phyloP scores from a whole-genome alignment of 75 land plant species.

The Pinus tabuliformis region DNA sequence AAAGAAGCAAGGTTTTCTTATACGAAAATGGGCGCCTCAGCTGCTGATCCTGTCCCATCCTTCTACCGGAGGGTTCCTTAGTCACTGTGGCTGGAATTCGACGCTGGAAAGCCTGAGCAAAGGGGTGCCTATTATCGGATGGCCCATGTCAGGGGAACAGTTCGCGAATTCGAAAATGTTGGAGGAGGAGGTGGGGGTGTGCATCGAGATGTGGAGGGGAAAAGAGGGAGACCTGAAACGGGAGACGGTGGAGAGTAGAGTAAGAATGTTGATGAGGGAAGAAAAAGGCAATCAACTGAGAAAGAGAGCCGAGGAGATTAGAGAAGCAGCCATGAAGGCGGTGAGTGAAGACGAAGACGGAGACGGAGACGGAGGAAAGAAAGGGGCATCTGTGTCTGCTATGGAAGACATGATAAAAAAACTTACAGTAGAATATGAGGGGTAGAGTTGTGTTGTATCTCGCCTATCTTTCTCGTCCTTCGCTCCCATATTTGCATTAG shows the following conservation, averaged over 20 bases:
- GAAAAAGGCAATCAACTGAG: slow-evolving; percentile 8
- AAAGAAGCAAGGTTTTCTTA: slow-evolving; percentile 14
- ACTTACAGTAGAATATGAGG: too few species aligned
- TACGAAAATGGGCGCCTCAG: slow-evolving; percentile 31
- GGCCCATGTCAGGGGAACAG: slow-evolving; percentile 26
- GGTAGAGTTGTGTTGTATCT: too few species aligned
- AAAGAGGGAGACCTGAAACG: not conserved
- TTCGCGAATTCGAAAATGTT: slow-evolving; percentile 31
- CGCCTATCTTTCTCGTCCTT: too few species aligned
- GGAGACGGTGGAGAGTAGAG: not conserved
- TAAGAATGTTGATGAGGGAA: slow-evolving; percentile 5
- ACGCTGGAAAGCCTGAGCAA: slow-evolving; percentile 16
- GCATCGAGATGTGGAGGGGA: slow-evolving; percentile 20
- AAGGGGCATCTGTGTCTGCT: too few species aligned
- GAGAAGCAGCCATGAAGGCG: not conserved
- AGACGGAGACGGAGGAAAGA: too few species aligned
- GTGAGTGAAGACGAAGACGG: too few species aligned
- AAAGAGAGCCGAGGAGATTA: slow-evolving; percentile 4
- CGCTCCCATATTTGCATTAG: too few species aligned
- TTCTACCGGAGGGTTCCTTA: slow-evolving; percentile 23
- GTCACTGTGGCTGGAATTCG: slow-evolving; percentile 40
- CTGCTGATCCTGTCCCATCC: slow-evolving; percentile 14
- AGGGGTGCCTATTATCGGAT: slow-evolving; percentile 30
- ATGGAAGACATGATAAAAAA: too few species aligned
- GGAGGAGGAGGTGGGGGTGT: slow-evolving; percentile 25